Conservation (phyloP, 805 yeast species). For the Sugiyamaella americana region DNA sequence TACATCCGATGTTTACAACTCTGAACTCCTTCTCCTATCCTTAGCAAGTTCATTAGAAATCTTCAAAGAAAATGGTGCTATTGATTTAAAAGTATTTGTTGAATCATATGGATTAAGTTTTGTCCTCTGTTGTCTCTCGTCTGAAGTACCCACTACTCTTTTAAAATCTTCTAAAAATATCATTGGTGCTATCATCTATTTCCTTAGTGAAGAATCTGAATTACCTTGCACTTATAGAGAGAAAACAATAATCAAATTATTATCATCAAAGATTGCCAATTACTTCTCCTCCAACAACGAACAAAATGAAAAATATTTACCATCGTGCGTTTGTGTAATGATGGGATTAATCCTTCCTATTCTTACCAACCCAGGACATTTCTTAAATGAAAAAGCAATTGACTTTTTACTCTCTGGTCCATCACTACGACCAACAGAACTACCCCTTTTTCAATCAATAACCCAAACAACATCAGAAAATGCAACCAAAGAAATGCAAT, state of each 20-base stretch:
- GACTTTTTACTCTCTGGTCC: slow-evolving; percentile 52
- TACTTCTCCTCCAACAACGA: slow-evolving; percentile 19
- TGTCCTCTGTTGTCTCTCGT: slow-evolving; percentile 31
- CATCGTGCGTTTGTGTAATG: slow-evolving; percentile 46
- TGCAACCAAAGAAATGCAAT: slow-evolving; percentile 50
- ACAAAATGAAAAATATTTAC: slow-evolving; percentile 6
- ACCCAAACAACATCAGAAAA: slow-evolving; percentile 18
- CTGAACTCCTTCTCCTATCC: slow-evolving; percentile 60
- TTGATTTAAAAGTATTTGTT: slow-evolving; percentile 51
- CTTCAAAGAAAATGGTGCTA: slow-evolving; percentile 26
- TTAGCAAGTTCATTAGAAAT: slow-evolving; percentile 49
- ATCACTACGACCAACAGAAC: not conserved
- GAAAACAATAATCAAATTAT: slow-evolving; percentile 40
- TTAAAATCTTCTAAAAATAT: not conserved
- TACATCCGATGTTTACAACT: slow-evolving; percentile 40
- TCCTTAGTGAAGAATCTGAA: slow-evolving; percentile 27
- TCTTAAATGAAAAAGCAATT: slow-evolving; percentile 62
- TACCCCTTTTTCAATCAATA: slow-evolving; percentile 34
- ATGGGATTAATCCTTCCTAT: slow-evolving; percentile 53
- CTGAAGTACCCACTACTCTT: not conserved
- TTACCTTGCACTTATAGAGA: slow-evolving; percentile 45
- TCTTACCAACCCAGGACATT: slow-evolving; percentile 63
- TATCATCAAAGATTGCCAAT: slow-evolving; percentile 27
- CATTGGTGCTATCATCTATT: slow-evolving; percentile 4
- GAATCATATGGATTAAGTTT: slow-evolving; percentile 52